Conservation (phyloP, 2,329 filamentous ascomycete species). For the Pezicula carpinea region DNA sequence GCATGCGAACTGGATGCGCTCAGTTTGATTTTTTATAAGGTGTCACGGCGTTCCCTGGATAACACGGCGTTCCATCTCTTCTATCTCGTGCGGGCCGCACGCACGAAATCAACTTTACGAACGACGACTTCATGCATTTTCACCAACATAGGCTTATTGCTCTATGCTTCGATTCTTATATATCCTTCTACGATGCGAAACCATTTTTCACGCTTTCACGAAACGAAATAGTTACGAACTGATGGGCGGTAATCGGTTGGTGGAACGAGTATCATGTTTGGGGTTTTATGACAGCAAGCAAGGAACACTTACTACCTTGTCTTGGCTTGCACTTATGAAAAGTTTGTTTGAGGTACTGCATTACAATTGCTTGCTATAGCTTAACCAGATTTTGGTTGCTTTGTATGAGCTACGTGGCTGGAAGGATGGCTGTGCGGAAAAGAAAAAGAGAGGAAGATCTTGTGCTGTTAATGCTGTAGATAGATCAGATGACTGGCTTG, state of each 20-base stretch:
- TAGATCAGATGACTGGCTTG: slow-evolving; percentile 2
- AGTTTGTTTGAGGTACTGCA: background rate
- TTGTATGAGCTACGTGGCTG: slow-evolving; percentile 15
- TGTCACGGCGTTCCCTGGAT: slow-evolving; percentile 23
- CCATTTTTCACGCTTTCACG: slow-evolving; percentile 25
- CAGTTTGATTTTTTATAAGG: slow-evolving; percentile 15
- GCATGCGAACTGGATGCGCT: slow-evolving; percentile 23
- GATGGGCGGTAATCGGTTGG: slow-evolving; percentile 1
- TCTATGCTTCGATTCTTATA: slow-evolving; percentile 15
- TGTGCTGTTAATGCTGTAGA: slow-evolving; percentile 1
- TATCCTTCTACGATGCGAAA: slow-evolving; percentile 14
- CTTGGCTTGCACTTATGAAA: slow-evolving; percentile 6
- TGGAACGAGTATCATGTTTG: slow-evolving; percentile 12
- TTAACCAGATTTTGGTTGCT: slow-evolving; percentile 18
- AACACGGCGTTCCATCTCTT: slow-evolving; percentile 3
- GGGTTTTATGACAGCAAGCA: slow-evolving; percentile 3
- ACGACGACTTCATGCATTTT: slow-evolving; percentile 15
- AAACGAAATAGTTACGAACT: slow-evolving; percentile 10
- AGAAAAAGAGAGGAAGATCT: background rate
- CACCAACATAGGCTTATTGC: slow-evolving; percentile 12
- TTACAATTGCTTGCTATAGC: slow-evolving; percentile 13
- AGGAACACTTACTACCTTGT: background rate
- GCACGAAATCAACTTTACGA: background rate
- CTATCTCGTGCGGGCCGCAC: slow-evolving; percentile 1
- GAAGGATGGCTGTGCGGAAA: slow-evolving; percentile 4